Percentiles rank a stretch among this genome's conserved stretches.
phyloP scores from a whole-genome alignment of 2,329 filamentous ascomycete species.

The Chalara sp. region DNA sequence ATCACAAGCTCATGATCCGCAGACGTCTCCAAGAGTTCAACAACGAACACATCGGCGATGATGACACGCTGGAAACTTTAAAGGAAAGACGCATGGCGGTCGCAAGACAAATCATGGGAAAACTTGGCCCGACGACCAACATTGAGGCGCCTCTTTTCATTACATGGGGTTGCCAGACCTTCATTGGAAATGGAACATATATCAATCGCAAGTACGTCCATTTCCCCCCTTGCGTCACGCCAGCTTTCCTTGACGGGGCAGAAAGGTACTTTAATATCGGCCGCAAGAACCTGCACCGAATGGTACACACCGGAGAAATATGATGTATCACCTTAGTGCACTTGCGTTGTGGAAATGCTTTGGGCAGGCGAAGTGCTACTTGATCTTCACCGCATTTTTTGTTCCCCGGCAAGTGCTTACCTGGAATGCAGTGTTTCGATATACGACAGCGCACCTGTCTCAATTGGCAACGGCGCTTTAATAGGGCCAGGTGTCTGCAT shows the following conservation, averaged over 20 bases:
- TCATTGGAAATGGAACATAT: slow-evolving; percentile 13
- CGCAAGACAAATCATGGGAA: slow-evolving; percentile 12
- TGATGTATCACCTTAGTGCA: too few relatives aligned
- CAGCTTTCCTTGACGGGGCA: too few relatives aligned
- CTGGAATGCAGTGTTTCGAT: slow-evolving; percentile 14
- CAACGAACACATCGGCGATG: slow-evolving; percentile 10
- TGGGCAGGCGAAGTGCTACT: not conserved
- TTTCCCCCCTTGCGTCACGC: not conserved
- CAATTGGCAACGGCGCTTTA: slow-evolving; percentile 23
- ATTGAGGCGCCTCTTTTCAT: slow-evolving; percentile 16
- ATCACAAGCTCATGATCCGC: slow-evolving; percentile 7
- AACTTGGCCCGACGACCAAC: slow-evolving; percentile 11
- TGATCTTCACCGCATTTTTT: not conserved
- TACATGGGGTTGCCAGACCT: slow-evolving; percentile 19
- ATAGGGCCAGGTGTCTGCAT: slow-evolving; percentile 67
- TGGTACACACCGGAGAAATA: too few relatives aligned
- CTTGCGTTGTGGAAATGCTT: too few relatives aligned
- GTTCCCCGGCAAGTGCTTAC: slow-evolving; percentile 3
- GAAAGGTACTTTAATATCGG: too few relatives aligned
- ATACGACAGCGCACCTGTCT: slow-evolving; percentile 39
- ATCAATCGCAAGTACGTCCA: slow-evolving; percentile 17
- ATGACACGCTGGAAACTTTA: slow-evolving; percentile 13
- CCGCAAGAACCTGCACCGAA: too few relatives aligned
- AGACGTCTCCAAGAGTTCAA: slow-evolving; percentile 13
- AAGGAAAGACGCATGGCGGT: slow-evolving; percentile 9